These are phyloP conservation scores for Karstenula rhodostoma DNA, from an alignment of 2,329 filamentous ascomycete species.

Conservation along the genomic window DNA sequence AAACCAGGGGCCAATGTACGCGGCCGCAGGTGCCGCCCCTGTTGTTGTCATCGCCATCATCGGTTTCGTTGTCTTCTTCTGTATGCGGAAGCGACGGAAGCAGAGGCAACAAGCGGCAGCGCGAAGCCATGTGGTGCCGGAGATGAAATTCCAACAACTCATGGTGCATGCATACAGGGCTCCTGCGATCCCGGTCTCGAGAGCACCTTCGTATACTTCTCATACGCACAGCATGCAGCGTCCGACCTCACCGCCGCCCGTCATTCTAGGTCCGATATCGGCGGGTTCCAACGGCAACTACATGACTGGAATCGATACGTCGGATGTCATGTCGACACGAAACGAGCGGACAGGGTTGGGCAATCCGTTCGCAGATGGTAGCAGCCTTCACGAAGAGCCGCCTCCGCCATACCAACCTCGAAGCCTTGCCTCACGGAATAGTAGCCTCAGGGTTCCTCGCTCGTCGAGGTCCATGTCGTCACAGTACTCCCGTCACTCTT, in stretches of 20 bases:
- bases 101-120: slow-evolving; percentile 23
- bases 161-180: slow-evolving; percentile 29
- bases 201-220: slow-evolving; percentile 26
- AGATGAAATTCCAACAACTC: slow-evolving; percentile 38
- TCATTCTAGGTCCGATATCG: slow-evolving; percentile 46
- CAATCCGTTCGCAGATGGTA: slow-evolving; percentile 43
- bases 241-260: slow-evolving; percentile 31
- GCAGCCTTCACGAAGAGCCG: slow-evolving; percentile 40
- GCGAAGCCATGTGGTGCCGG: slow-evolving; percentile 21
- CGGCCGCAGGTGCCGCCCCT: slow-evolving; percentile 35
- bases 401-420: slow-evolving; percentile 49
- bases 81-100: slow-evolving; percentile 41
- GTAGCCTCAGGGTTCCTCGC: slow-evolving; percentile 36
- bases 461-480: slow-evolving; percentile 23
- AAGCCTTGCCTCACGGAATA: slow-evolving; percentile 44
- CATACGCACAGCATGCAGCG: slow-evolving; percentile 27
- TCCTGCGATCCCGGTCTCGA: slow-evolving; percentile 18
- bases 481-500: slow-evolving; percentile 21
- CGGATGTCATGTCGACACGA: slow-evolving; percentile 44
- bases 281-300: slow-evolving; percentile 43
- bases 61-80: slow-evolving; percentile 33
- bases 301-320: slow-evolving; percentile 50
- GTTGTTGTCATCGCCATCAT: slow-evolving; percentile 36
- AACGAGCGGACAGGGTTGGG: slow-evolving; percentile 30
- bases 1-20: slow-evolving; percentile 29